These are phyloP conservation scores for Fusarium chaquense DNA, from an alignment of 2,329 filamentous ascomycete species.

Conservation along the genomic window DNA sequence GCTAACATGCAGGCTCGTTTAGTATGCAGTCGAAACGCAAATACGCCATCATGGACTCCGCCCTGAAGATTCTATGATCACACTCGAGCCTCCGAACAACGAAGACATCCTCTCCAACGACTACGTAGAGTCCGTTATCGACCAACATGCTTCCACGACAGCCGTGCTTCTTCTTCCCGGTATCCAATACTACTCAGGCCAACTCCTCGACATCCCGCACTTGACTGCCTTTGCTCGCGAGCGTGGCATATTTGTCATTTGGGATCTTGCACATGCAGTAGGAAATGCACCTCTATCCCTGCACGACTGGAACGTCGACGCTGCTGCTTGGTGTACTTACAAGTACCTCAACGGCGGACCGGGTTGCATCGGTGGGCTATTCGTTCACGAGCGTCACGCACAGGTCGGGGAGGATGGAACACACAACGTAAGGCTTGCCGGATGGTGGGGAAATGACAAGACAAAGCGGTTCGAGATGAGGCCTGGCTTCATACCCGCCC, in stretches of 20 bases:
- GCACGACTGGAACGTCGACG: slow-evolving; percentile 88
- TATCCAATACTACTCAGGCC: slow-evolving; percentile 88
- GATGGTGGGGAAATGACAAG: slow-evolving; percentile 87
- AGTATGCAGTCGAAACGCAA: slow-evolving; percentile 85
- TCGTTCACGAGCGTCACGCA: slow-evolving; percentile 79
- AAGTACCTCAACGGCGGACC: slow-evolving; percentile 89
- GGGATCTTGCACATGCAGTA: slow-evolving; percentile 85
- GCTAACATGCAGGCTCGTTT: slow-evolving; percentile 11
- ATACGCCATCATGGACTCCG: slow-evolving; percentile 75
- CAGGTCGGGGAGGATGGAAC: slow-evolving; percentile 57
- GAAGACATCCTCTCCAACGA: slow-evolving; percentile 71
- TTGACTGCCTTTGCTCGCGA: slow-evolving; percentile 81
- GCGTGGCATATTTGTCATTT: slow-evolving; percentile 77
- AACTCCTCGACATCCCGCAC: slow-evolving; percentile 80
- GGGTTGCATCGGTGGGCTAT: slow-evolving; percentile 80
- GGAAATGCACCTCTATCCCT: slow-evolving; percentile 81
- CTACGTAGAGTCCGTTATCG: slow-evolving; percentile 78
- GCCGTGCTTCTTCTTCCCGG: slow-evolving; percentile 82
- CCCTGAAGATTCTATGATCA: slow-evolving; percentile 74
- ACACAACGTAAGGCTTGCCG: slow-evolving; percentile 74
- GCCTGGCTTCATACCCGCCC: slow-evolving; percentile 77
- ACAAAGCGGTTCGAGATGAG: slow-evolving; percentile 79
- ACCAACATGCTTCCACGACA: slow-evolving; percentile 74
- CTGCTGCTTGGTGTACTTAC: slow-evolving; percentile 89
- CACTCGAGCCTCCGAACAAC: slow-evolving; percentile 69